These are phyloP conservation scores for Ganoderma multipileum DNA, from an alignment of 1,284 basidiomycete genomes.

Conservation along the genomic window DNA sequence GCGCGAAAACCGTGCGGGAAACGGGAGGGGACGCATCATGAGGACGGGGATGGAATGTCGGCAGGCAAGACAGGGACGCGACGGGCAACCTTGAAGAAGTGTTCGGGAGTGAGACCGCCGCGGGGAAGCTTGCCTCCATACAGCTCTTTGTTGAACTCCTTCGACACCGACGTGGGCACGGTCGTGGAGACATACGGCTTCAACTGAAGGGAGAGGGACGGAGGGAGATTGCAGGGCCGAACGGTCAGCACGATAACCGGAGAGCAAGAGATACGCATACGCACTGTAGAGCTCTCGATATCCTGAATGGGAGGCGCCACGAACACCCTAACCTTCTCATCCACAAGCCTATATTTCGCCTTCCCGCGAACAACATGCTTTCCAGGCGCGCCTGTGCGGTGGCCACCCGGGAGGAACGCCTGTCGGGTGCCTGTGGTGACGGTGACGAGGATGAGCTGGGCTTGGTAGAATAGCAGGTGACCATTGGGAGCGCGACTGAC, in stretches of 20 bases:
- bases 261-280: slow-evolving; percentile 37
- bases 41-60: not conserved
- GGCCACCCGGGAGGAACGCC: slow-evolving; percentile 82
- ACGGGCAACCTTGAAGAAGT: slow-evolving; percentile 37
- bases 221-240: slow-evolving; percentile 1
- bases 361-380: slow-evolving; percentile 78
- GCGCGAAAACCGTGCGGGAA: not conserved
- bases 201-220: slow-evolving; percentile 34
- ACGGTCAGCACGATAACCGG: not conserved
- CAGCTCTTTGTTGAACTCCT: slow-evolving; percentile 39
- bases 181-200: slow-evolving; percentile 43
- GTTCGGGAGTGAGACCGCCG: slow-evolving; percentile 43
- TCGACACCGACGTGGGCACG: slow-evolving; percentile 37
- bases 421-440: slow-evolving; percentile 74
- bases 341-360: slow-evolving; percentile 80
- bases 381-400: slow-evolving; percentile 87
- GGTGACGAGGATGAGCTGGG: not conserved
- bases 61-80: not conserved
- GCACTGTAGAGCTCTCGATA: slow-evolving; percentile 66
- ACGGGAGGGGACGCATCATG: not conserved
- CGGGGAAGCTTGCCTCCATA: slow-evolving; percentile 42
- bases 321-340: slow-evolving; percentile 84
- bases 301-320: slow-evolving; percentile 79
- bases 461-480: not conserved
- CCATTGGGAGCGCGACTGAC: slow-evolving; percentile 45